Evolutionary conservation across 805 yeast species (phyloP).

Genomic region (Monosporozyma solicola): DNA sequence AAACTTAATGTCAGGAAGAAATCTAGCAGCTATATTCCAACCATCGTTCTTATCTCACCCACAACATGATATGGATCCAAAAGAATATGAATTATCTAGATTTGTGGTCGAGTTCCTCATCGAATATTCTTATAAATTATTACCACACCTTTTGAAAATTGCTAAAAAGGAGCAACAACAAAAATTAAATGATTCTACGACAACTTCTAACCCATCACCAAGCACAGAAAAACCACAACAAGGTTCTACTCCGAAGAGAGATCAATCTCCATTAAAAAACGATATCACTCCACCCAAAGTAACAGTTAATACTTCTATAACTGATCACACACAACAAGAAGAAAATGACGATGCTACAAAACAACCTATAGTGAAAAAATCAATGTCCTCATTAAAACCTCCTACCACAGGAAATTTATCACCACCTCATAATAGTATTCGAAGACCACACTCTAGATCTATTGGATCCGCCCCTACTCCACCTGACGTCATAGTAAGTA

Average conservation of each 20-base stretch:
- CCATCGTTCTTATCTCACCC: slow-evolving; percentile 94
- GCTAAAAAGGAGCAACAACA: slow-evolving; percentile 19
- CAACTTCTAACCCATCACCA: neutral
- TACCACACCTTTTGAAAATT: slow-evolving; percentile 44
- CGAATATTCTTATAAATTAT: slow-evolving; percentile 69
- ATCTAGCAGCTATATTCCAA: slow-evolving; percentile 92
- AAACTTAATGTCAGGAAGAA: slow-evolving; percentile 87
- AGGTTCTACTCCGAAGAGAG: neutral
- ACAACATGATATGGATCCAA: slow-evolving; percentile 83
- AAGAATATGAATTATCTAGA: slow-evolving; percentile 81
- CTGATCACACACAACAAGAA: neutral
- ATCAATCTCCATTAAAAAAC: neutral
- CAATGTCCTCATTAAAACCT: neutral
- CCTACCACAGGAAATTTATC: neutral
- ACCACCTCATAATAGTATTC: neutral
- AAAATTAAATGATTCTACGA: neutral
- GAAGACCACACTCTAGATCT: slow-evolving; percentile 28
- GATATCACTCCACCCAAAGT: neutral
- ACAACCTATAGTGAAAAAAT: neutral
- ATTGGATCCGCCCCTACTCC: slow-evolving; percentile 26
- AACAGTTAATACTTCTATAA: neutral
- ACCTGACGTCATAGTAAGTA: slow-evolving; percentile 26
- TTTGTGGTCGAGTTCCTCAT: slow-evolving; percentile 82
- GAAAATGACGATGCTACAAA: neutral
- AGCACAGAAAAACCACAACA: neutral